Evolutionary conservation across 768 basidiomycete genomes (phyloP).

Genomic region (Mycena albidolilacea): DNA sequence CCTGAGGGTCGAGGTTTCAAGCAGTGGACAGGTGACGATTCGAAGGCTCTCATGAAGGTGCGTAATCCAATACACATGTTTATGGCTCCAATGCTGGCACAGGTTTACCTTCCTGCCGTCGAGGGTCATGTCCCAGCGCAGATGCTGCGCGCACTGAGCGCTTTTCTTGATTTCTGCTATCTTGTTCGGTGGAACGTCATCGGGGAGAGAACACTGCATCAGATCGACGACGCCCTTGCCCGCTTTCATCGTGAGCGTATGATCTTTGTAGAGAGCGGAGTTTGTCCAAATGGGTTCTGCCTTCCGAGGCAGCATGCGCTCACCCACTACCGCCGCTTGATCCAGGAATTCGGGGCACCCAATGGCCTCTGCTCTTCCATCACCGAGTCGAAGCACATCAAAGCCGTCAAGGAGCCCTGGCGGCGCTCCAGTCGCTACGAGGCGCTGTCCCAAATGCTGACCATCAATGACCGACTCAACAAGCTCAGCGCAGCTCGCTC

Average conservation of each 20-base stretch:
- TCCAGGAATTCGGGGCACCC: neutral
- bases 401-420: conserved; percentile 4
- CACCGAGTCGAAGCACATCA: conserved; percentile 1
- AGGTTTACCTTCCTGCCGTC: neutral
- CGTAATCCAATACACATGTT: too few relatives aligned
- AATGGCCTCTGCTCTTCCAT: conserved; percentile 3
- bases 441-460: neutral
- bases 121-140: neutral
- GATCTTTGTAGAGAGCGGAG: neutral
- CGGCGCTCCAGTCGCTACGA: neutral
- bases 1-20: too few relatives aligned
- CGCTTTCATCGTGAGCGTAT: neutral
- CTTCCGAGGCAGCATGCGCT: neutral
- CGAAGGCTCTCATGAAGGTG: too few relatives aligned
- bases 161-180: neutral
- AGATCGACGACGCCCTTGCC: neutral
- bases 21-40: too few relatives aligned
- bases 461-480: neutral
- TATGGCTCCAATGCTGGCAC: too few relatives aligned
- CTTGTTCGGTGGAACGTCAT: neutral
- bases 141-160: neutral
- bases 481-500: neutral
- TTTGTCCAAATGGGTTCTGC: neutral
- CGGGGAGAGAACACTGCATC: neutral
- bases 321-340: neutral